Evolutionary conservation across 2,329 filamentous ascomycete species (phyloP).

Genomic region (Penicillium concentricum): DNA sequence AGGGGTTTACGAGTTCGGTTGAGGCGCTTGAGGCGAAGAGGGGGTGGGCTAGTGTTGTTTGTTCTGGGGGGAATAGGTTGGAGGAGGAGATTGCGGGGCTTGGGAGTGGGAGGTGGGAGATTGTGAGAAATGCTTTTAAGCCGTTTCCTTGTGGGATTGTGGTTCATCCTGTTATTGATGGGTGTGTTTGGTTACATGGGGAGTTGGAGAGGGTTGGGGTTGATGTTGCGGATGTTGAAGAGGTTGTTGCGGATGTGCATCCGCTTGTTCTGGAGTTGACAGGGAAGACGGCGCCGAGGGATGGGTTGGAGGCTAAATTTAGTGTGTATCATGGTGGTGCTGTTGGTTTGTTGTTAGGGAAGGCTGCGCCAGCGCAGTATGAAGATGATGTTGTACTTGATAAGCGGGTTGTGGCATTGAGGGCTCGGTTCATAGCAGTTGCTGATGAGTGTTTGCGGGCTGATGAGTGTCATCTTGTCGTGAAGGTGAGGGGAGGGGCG

Average conservation of each 20-base stretch:
- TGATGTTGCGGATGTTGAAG: constrained; percentile 37
- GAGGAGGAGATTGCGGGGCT: constrained; percentile 40
- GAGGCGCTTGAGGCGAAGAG: constrained; percentile 53
- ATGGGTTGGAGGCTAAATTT: constrained; percentile 56
- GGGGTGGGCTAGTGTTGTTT: constrained; percentile 56
- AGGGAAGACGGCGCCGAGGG: constrained; percentile 50
- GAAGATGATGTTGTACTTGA: constrained; percentile 50
- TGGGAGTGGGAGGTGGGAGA: constrained; percentile 47
- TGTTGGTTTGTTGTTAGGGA: constrained; percentile 51
- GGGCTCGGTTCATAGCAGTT: constrained; percentile 48
- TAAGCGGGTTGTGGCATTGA: constrained; percentile 40
- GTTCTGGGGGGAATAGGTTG: constrained; percentile 40
- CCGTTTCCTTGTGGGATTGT: constrained; percentile 59
- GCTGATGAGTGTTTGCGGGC: constrained; percentile 42
- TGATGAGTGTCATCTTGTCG: constrained; percentile 44
- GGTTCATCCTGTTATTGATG: constrained; percentile 57
- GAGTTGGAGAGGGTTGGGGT: constrained; percentile 36
- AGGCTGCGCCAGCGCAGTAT: constrained; percentile 54
- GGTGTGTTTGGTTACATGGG: constrained; percentile 48
- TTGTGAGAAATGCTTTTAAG: constrained; percentile 56
- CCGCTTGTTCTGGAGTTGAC: constrained; percentile 55
- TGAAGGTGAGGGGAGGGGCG: constrained; percentile 36
- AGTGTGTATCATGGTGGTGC: constrained; percentile 57
- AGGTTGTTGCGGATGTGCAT: constrained; percentile 49
- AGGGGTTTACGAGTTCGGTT: constrained; percentile 51